Evolutionary conservation across 2,329 filamentous ascomycete species (phyloP), one percentile per base, ranked within the genome.

Genomic region (Colletotrichum navitas): DNA sequence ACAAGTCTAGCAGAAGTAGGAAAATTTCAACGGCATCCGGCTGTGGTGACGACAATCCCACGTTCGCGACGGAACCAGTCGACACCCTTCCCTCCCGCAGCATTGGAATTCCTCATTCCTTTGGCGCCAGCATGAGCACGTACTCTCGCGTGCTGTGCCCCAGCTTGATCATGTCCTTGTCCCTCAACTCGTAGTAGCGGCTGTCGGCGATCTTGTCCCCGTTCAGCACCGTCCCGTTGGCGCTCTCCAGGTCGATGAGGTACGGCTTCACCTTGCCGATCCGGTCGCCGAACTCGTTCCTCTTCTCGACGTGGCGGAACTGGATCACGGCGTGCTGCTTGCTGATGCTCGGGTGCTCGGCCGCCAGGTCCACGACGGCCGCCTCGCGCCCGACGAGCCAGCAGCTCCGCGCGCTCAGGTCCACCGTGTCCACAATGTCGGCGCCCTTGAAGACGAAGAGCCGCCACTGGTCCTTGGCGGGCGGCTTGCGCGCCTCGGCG

Each of bases 291-390:
- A 89, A 97, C 81, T 98, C 94, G 76, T 97, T 94, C 73, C 89
- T 89, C 81, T 92, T 94, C 77, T 94, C 93, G 26, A 92, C 89
- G 78, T 94, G 91, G 47, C 96, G 90, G 78, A 99, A 99, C 80
- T 99, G 96, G 54, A 99, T 88, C 11, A 95, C 96, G 0, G 95
- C 95, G 80, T 99, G 96, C 82, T 99, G 96, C 81, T 97, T 97
- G 80, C 94, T 97, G 77, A 94, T 91, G 81, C 94, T 98, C 0
- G 95, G 94, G 79, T 99, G 95, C 78, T 97, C 94, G 10, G 97
- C 89, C 2, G 90, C 85, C 68, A 97, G 85, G 79, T 99, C 96
- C 2, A 93, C 94, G 4, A 99, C 92, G 6, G 91, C 84, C 64
- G 88, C 81, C 76, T 98, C 95, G 58, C 95, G 88, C 0, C 96